These are phyloP conservation scores for Kalanchoe fedtschenkoi DNA, from an alignment of 164 flowering plant genomes.

Conservation along the genomic window DNA sequence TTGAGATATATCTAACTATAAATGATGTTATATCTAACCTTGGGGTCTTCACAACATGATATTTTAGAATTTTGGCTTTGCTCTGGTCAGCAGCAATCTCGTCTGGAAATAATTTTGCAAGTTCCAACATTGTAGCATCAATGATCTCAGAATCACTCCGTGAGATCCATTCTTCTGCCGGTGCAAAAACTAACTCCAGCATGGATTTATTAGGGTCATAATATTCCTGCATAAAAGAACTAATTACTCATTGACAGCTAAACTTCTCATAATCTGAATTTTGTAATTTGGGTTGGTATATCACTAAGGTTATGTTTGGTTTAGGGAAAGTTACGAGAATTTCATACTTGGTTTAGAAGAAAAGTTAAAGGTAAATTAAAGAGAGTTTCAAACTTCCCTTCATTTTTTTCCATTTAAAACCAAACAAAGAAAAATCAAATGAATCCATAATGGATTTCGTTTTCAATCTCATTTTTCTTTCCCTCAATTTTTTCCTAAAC, in stretches of 20 bases:
- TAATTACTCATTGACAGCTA: background rate
- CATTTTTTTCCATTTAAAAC: too few relatives aligned
- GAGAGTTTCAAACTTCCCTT: too few relatives aligned
- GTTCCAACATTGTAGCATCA: conserved; percentile 93
- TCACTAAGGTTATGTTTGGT: too few relatives aligned
- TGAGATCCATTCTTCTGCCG: conserved; percentile 96
- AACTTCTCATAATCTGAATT: background rate
- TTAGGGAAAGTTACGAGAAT: too few relatives aligned
- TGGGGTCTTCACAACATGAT: conserved; percentile 93
- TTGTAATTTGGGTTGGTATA: background rate
- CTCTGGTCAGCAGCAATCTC: conserved; percentile 92
- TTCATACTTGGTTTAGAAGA: too few relatives aligned
- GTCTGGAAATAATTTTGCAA: conserved; percentile 85
- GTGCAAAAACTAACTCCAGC: conserved; percentile 97
- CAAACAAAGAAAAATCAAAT: too few relatives aligned
- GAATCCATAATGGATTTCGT: too few relatives aligned
- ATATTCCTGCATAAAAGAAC: conserved; percentile 60
- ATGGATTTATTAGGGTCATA: conserved; percentile 80
- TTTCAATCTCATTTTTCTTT: too few relatives aligned
- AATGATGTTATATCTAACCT: conserved; percentile 33
- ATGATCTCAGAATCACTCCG: conserved; percentile 79
- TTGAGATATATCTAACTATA: background rate
- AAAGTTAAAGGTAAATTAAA: too few relatives aligned
- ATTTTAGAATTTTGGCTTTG: conserved; percentile 93
- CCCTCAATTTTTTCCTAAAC: too few relatives aligned